Evolutionary conservation across 2,329 filamentous ascomycete genomes (phyloP), one percentile per base, ranked within the genome.

Genomic region (Bipolaris zeicola): DNA sequence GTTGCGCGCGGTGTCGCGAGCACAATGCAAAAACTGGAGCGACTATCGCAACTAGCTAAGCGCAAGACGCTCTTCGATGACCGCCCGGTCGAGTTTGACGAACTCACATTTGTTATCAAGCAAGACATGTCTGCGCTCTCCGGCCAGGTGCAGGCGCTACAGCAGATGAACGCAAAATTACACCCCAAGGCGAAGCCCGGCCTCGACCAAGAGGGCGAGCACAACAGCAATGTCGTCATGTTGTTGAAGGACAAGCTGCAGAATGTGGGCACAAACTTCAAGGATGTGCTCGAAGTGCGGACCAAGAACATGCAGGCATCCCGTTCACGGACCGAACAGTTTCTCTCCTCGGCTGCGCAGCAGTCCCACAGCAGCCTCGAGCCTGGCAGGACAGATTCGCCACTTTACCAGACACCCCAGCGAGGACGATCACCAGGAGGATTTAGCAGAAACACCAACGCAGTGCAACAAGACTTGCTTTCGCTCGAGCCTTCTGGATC

Each of bases 291-390:
- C 8, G 95, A 99, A 76, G 91, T 96, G 39, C 87, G 95, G 56
- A 98, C 95, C 50, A 96, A 96, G 82, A 99, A 98, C 76, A 96
- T 99, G 62, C 95, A 97, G 77, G 95, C 94, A 3, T 96, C 91
- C 55, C 85, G 92, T 57, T 92, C 91, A 43, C 83, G 95, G 64
- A 98, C 95, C 20, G 95, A 98, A 78, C 96, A 98, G 72, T 99
- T 99, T 70, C 92, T 99, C 51, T 96, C 91, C 2, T 89, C 90
- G 3, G 92, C 97, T 13, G 91, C 90, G 2, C 88, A 91, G 58
- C 89, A 92, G 67, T 84, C 89, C 2, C 87, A 90, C 65, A 81
- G 72, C 43, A 62, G 62, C 58, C 81, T 89, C 11, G 82, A 85
- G 48, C 77, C 90, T 36, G 85, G 87, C 67, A 87, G 91, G 70